Base-by-base conservation (phyloP, 805 yeast genomes). In the Maudiozyma pseudohumilis region DNA sequence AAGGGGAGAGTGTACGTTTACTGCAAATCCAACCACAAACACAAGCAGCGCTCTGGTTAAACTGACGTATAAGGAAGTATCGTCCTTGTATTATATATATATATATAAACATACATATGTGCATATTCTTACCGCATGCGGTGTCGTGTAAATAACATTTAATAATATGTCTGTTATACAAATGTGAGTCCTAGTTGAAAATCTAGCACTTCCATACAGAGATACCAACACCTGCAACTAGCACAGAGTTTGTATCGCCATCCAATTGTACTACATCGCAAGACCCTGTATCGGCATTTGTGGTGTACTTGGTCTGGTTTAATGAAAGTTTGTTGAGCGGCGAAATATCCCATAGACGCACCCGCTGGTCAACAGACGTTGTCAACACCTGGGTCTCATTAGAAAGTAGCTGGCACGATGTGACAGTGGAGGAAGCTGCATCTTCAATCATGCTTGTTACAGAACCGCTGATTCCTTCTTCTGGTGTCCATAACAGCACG, bases 1-100 rank as follows among this genome's bases (percentile, higher is more conserved):
- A 92, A 88, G 64, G 98, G 98, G 29, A 72, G 92, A 53, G 89
- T 88, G 10, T 86, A 85, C 47, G 95, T 92, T 28, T 80, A 84
- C 57, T 89, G 98, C 70, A 92, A 88, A 60, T 70, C 92, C 34
- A 85, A 88, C 59, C 86, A 87, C 45, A 86, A 85, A 59, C 97
- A 88, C 63, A 88, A 88, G 64, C 96, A 88, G 63, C 84, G 95
- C 61, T 95, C 85, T 61, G 85, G 85, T 49, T 79, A 59, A 16
- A 10, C 4, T 28, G 11, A 15, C 4, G 11, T 15, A 3, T 7
- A 28, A 7, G 17, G 9, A 10, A 5, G 6, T 15, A 11, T 28
- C 5, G 10, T 15, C 15, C 15, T 12, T 30, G 16, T 18, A 16
- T 17, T 17, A 13, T 28, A 7, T 15, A 15, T 6, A 5, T 16